Base-by-base conservation (phyloP, 164 flowering plant species). In the Annona cherimola region DNA sequence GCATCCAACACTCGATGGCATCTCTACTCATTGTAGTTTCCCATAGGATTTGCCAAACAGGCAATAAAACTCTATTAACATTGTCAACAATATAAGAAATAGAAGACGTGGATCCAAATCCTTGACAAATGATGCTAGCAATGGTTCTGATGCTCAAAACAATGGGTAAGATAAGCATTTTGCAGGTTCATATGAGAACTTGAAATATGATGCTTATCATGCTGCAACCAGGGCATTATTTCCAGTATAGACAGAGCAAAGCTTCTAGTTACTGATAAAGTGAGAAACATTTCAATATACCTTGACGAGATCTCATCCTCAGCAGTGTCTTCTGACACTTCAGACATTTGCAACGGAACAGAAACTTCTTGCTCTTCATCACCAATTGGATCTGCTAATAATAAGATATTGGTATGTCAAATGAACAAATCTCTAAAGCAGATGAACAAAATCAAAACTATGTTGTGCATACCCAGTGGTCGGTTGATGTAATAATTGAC, bases 251-350 rank as follows among this genome's bases (percentile, higher is more conserved):
- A 50, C 14, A 9, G 57, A 50, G 2, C 57, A 50, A 50, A 50
- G 57, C 57, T 61, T 61, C 7, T n/a, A 20, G 63, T n/a, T 61
- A 26, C 63, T 20, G 19, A n/a, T 20, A 61, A 61, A 18, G 40
- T 3, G 44, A 5, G 14, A 66, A 6, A n/a, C 19, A 42, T 20
- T 42, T 54, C 65, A 41, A 16, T 45, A 70, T 86, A 94, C 99
- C 99, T 88, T 43, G 97, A 91, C 70, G 95, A 87, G 44, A 81
- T 79, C 71, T 93, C 93, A 75, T 90, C 96, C 72, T 90, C 97
- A 72, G 69, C 79, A 74, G 82, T 83, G 70, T 84, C 92, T 69
- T 88, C 82, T 35, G 77, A 75, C 68, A 73, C 68, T 69, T 78
- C 97, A 66, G 90, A 79, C 66, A 70, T 79, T 71, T 84, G 87